Evolutionary conservation across 352 stramenopile genomes (phyloP), one percentile per base, ranked within the genome.

Genomic region (Globisporangium ultimum): DNA sequence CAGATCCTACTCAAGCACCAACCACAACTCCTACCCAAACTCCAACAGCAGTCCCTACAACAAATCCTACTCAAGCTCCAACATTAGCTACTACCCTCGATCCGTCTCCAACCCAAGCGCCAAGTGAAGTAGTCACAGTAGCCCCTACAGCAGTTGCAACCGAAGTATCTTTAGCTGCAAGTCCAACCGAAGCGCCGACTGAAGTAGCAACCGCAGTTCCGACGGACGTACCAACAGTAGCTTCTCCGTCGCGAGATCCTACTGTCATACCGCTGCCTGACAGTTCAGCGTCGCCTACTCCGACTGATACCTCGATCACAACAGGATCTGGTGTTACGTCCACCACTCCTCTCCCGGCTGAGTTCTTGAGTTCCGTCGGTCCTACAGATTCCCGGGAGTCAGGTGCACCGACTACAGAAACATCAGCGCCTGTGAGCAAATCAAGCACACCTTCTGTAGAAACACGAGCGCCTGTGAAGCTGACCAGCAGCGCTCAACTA

Each of bases 361-460:
- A 64, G 15, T 40, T 64, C 20, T 3, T 61, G 34, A 61, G 55
- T 22, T 55, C 55, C 21, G 36, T 55, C 13, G 46, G 21, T n/a
- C 55, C 55, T 18, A 43, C 32, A n/a, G 41, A 28, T 34, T 34
- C 11, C 43, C 24, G 15, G 17, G 42, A 43, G 38, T 43, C 38
- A 43, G 38, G 10, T 43, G 38, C 38, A 13, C 38, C 24, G 24
- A 6, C 24, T 32, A 32, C 38, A 43, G 38, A 43, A 17, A 17
- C 8, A 2, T 3, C 46, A 51, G 20, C 24, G 38, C 14, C 38
- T 43, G 38, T 43, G 10, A 13, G 38, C 14, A 13, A 43, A 43
- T 43, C 11, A 17, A 12, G 20, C 20, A 11, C 12, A 24, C 46
- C 46, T 3, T 22, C 46, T 15, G 12, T 51, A 51, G 24, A 17